Base-by-base conservation (phyloP, 2,329 filamentous ascomycete species). In the Colletotrichum magnum region DNA sequence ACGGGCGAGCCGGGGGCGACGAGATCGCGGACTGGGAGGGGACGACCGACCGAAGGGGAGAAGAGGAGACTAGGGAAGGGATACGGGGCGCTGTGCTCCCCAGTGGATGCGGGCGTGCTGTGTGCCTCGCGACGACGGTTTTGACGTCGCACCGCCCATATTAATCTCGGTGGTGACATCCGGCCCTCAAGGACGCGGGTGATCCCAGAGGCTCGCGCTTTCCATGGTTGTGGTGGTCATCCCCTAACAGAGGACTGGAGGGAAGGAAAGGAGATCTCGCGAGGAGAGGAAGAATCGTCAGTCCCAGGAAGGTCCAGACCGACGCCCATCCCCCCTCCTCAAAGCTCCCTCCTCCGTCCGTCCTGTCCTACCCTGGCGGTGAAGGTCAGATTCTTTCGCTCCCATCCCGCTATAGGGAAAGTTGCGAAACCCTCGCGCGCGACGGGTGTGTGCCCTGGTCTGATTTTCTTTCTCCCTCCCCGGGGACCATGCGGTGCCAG, bases 401-500 rank as follows among this genome's bases (percentile, higher is more conserved):
- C 18, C 28, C 28, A 2, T 10, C 32, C 32, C 7, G 7, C 10
- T 32, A 10, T 7, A 4, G n/a, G 12, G 3, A 53, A 28, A 32
- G 15, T 41, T 15, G 6, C 32, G 26, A 24, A 32, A 54, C 16
- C 43, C 15, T 58, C 56, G 24, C 56, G 43, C 56, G 21, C 21
- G 21, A 24, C 3, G 28, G 56, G 41, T 54, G 24, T 10, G 5
- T 36, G 32, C 3, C 21, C 32, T 36, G 48, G 48, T 15, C 21
- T 61, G 58, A 15, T 53, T 26, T 36, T 32, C 2, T 21, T 48
- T n/a, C 12, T 15, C 43, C 13, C 13, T n/a, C 41, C 16, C 41
- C 41, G 45, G 47, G 58, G 58, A 36, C 18, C 51, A 54, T 54
- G 59, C 50, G 39, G 59, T 54, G 59, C 59, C 50, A 62, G 50